phyloP scores from a whole-genome alignment of 441 rosid genomes.

The Populus hybrid region DNA sequence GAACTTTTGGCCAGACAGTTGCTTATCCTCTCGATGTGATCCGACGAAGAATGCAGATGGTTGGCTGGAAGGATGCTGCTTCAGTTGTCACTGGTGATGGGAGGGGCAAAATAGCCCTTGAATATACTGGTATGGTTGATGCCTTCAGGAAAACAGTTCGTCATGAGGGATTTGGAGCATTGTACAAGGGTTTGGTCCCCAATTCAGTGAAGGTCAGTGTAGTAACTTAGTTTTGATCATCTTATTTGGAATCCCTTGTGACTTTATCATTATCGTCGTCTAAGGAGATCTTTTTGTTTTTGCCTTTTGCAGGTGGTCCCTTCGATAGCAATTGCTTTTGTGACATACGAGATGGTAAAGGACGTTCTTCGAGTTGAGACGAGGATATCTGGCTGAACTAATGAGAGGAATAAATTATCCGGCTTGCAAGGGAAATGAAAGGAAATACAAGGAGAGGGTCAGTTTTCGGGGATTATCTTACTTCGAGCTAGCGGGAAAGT shows the following conservation, averaged over 20 bases:
- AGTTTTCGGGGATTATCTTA: constrained; percentile 10
- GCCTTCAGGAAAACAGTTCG: constrained; percentile 83
- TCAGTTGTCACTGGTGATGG: constrained; percentile 76
- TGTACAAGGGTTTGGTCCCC: constrained; percentile 89
- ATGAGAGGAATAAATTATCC: constrained; percentile 2
- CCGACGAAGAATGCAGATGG: constrained; percentile 97
- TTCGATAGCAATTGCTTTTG: constrained; percentile 93
- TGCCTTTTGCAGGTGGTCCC: constrained; percentile 66
- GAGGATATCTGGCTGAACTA: constrained; percentile 74
- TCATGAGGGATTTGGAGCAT: constrained; percentile 77
- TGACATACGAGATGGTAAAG: constrained; percentile 83
- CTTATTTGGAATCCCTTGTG: neutral
- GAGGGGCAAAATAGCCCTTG: constrained; percentile 43
- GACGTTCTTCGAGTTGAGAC: constrained; percentile 82
- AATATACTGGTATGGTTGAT: constrained; percentile 81
- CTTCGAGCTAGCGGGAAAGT: constrained; percentile 16
- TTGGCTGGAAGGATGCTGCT: constrained; percentile 89
- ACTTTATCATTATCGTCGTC: neutral
- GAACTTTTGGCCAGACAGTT: constrained; percentile 89
- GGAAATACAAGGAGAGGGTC: constrained; percentile 7
- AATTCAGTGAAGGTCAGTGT: constrained; percentile 77
- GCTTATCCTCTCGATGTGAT: constrained; percentile 95
- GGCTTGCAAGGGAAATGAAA: neutral
- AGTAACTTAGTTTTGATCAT: neutral
- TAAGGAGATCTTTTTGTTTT: neutral